Percentiles rank a stretch among this genome's conserved stretches.
These are phyloP conservation scores for Metschnikowia borealis DNA, from an alignment of 805 yeast species.

Conservation along the genomic window DNA sequence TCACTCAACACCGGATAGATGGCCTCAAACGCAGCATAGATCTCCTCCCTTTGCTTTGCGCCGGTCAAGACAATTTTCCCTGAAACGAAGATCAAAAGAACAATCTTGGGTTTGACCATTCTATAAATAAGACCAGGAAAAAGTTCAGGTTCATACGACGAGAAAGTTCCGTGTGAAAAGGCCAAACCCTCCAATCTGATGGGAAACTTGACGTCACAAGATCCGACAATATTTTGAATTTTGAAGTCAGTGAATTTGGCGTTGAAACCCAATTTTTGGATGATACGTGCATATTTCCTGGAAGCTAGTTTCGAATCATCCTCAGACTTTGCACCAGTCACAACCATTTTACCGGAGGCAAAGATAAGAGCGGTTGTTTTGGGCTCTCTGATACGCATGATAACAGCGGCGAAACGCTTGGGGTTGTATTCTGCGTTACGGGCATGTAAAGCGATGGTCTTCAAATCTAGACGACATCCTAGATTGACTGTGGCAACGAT, in stretches of 20 bases:
- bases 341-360: slow-evolving; percentile 99
- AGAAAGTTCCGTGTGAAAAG: slow-evolving; percentile 97
- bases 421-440: slow-evolving; percentile 99
- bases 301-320: slow-evolving; percentile 98
- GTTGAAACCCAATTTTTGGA: slow-evolving; percentile 94
- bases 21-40: slow-evolving; percentile 96
- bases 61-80: slow-evolving; percentile 98
- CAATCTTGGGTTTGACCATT: slow-evolving; percentile 99
- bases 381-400: slow-evolving; percentile 98
- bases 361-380: slow-evolving; percentile 96
- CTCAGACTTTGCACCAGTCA: slow-evolving; percentile 98
- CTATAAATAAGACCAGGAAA: slow-evolving; percentile 98
- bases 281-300: slow-evolving; percentile 95
- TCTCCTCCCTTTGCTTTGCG: slow-evolving; percentile 98
- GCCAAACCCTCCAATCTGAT: slow-evolving; percentile 96
- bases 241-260: slow-evolving; percentile 98
- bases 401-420: slow-evolving; percentile 97
- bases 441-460: slow-evolving; percentile 96
- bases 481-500: slow-evolving; percentile 97
- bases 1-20: slow-evolving; percentile 97
- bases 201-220: slow-evolving; percentile 98
- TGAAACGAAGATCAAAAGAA: slow-evolving; percentile 88
- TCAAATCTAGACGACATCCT: slow-evolving; percentile 92
- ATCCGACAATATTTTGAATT: slow-evolving; percentile 96
- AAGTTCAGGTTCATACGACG: slow-evolving; percentile 95